Conservation (phyloP, 805 yeast genomes). For the Metschnikowia reukaufii region DNA sequence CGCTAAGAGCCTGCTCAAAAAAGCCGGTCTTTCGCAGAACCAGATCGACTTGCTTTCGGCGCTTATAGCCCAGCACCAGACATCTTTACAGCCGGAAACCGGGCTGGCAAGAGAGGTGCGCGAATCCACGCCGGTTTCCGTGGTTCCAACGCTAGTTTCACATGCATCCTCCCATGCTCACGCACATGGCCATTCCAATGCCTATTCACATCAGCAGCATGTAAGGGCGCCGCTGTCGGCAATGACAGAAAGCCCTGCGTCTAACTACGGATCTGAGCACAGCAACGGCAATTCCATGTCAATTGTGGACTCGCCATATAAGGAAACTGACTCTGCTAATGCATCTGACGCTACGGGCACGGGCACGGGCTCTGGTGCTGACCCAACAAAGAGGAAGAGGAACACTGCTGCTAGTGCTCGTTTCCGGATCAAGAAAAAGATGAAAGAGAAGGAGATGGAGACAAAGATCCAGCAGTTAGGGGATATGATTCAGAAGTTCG, state of each 20-base stretch:
- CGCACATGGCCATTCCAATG: background rate
- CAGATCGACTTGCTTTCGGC: conserved; percentile 76
- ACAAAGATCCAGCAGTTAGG: conserved; percentile 42
- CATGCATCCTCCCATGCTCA: background rate
- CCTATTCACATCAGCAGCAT: too few species aligned
- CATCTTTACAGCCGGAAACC: conserved; percentile 14
- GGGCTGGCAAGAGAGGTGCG: background rate
- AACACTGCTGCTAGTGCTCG: conserved; percentile 68
- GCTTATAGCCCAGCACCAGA: conserved; percentile 67
- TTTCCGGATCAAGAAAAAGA: conserved; percentile 61
- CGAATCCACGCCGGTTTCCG: background rate
- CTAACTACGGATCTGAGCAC: conserved; percentile 16
- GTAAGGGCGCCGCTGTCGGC: background rate
- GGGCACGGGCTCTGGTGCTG: background rate
- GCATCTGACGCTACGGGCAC: background rate
- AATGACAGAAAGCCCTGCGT: conserved; percentile 15
- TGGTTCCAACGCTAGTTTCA: conserved; percentile 5
- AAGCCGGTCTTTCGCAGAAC: conserved; percentile 64
- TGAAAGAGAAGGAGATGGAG: conserved; percentile 61
- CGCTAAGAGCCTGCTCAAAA: conserved; percentile 59
- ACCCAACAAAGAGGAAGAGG: conserved; percentile 45
- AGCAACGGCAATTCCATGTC: conserved; percentile 16
- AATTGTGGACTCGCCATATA: background rate
- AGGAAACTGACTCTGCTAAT: background rate
- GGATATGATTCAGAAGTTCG: conserved; percentile 46